Evolutionary conservation across 148 eudicot species (phyloP), one percentile per base, ranked within the genome.

Genomic region (Persicaria maculosa): DNA sequence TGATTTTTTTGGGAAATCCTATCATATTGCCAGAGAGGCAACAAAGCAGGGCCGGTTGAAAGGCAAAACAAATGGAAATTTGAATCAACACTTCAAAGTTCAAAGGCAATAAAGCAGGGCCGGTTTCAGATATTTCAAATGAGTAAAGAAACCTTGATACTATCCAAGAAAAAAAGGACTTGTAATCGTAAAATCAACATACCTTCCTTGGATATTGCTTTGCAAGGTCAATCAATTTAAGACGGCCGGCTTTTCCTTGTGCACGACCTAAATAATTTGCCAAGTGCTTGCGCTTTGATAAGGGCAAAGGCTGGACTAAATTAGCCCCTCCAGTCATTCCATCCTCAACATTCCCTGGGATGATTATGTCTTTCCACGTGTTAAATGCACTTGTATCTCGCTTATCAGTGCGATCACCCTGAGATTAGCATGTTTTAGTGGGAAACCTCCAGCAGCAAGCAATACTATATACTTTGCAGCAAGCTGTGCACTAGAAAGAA

Each of bases 331-430:
- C 74, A 17, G 97, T 91, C 91, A 94, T 91, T 69, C 87, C 93
- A 83, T 91, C 97, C 78, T 94, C 93, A 85, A 94, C 89, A 77
- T 94, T 94, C 22, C 98, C 98, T 52, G 98, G 98, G 79, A 94
- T 88, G 57, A 94, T 91, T 22, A 94, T 87, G 81, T 94, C 96
- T 80, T 94, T 91, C 98, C 97, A 91, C 48, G 98, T 94, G 81
- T 88, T 91, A 22, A 91, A 94, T 22, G 97, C 95, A 84, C 90
- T 91, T 52, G 88, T 86, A 76, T 90, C 91, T 76, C 97, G 84
- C 79, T 94, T 94, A 84, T 91, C 98, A 67, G 98, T 94, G 61
- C 97, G 93, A 78, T 94, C 98, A 62, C 97, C 98, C 97, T 94
- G 83, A 65, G 57, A 81, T 73, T 82, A 74, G n/a, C 16, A 70